Percentiles rank a stretch among this genome's conserved stretches.
phyloP scores from a whole-genome alignment of 2,329 filamentous ascomycete genomes.

The Sarocladium kiliense region DNA sequence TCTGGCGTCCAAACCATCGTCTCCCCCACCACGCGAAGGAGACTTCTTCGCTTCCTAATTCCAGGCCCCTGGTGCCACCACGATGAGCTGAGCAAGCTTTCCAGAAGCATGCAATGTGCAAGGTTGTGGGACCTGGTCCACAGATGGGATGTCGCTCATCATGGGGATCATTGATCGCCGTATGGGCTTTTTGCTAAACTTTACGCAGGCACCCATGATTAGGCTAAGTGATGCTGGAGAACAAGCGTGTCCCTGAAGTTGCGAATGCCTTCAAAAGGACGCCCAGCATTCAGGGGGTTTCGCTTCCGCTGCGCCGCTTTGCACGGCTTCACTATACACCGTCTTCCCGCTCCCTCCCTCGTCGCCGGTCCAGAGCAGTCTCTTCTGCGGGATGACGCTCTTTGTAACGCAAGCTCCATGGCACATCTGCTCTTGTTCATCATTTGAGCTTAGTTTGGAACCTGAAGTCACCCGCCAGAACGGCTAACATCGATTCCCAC shows the following conservation, averaged over 20 bases:
- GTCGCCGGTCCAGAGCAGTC: not conserved
- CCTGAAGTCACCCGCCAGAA: too few relatives aligned
- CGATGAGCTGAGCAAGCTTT: too few relatives aligned
- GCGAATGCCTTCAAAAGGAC: not conserved
- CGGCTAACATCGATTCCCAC: not conserved
- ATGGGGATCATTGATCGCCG: not conserved
- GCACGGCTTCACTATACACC: not conserved
- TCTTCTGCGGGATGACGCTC: not conserved
- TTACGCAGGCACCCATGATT: not conserved
- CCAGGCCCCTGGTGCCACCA: too few relatives aligned
- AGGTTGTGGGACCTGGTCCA: not conserved
- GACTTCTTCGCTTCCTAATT: not conserved
- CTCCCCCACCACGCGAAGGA: not conserved
- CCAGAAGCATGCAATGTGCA: not conserved
- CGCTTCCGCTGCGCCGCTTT: not conserved
- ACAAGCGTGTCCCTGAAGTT: not conserved
- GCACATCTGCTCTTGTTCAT: too few relatives aligned
- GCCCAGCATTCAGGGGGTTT: conserved; percentile 1
- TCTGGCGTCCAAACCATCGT: not conserved
- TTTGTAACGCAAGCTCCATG: not conserved
- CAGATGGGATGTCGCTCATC: not conserved
- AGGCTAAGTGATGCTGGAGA: too few relatives aligned
- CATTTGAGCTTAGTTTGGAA: too few relatives aligned
- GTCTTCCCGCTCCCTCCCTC: not conserved
- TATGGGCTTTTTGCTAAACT: too few relatives aligned